Percentiles rank a stretch among this genome's conserved stretches.
Evolutionary conservation across 2,329 filamentous ascomycete genomes (phyloP).

Genomic region (Cercospora zeae-maydis): DNA sequence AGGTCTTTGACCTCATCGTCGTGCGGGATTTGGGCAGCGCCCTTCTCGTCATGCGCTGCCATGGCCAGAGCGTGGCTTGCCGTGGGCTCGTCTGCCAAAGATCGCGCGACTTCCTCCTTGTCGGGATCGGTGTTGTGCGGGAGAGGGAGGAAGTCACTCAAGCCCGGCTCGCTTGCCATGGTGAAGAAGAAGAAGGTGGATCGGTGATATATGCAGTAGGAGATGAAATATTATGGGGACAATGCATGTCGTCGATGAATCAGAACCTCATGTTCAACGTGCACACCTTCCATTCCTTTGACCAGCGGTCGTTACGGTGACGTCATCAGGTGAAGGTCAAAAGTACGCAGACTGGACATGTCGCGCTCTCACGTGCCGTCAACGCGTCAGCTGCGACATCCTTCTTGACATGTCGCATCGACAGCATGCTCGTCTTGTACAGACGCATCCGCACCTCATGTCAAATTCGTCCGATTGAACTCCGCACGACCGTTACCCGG

Average conservation of each 20-base stretch:
- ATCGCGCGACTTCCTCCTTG: conserved; percentile 30
- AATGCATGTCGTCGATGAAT: background rate
- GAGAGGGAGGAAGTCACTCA: conserved; percentile 35
- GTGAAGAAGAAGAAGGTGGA: background rate
- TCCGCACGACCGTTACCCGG: background rate
- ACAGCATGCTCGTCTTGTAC: background rate
- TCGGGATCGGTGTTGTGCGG: conserved; percentile 35
- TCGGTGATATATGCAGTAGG: background rate
- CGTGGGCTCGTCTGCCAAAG: conserved; percentile 43
- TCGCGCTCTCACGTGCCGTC: background rate
- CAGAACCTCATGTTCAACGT: background rate
- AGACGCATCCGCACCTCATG: background rate
- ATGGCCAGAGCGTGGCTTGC: conserved; percentile 48
- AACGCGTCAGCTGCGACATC: background rate
- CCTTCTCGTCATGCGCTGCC: conserved; percentile 46
- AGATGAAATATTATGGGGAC: background rate
- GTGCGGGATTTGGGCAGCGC: conserved; percentile 43
- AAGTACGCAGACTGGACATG: conserved; percentile 3
- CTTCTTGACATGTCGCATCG: background rate
- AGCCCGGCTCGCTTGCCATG: conserved; percentile 10
- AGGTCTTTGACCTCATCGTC: conserved; percentile 59
- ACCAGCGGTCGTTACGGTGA: background rate
- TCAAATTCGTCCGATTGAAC: too few species aligned
- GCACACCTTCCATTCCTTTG: background rate
- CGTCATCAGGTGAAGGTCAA: background rate